A percentile compares a stretch with the other conserved stretches of the same genome.
These are phyloP conservation scores for Ceratocystis ficicola DNA, from an alignment of 2,329 filamentous ascomycete genomes.

Conservation along the genomic window DNA sequence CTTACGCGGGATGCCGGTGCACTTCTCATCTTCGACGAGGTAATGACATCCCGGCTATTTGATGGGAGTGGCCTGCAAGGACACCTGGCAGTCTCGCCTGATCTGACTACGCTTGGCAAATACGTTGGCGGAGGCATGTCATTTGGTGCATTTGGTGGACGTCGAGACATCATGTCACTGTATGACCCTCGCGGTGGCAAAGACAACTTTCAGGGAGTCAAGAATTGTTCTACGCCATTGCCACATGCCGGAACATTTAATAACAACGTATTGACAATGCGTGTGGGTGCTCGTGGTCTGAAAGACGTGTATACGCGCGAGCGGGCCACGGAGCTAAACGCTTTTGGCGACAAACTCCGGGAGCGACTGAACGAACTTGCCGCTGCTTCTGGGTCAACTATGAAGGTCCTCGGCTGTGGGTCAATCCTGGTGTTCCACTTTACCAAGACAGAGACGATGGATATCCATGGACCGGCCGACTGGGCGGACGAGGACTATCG, in stretches of 20 bases:
- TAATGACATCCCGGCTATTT: slow-evolving; percentile 53
- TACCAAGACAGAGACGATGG: slow-evolving; percentile 28
- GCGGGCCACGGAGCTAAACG: slow-evolving; percentile 28
- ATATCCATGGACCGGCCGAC: slow-evolving; percentile 25
- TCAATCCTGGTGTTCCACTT: slow-evolving; percentile 32
- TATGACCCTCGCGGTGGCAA: slow-evolving; percentile 39
- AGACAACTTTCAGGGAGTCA: slow-evolving; percentile 46
- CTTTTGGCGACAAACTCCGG: slow-evolving; percentile 28
- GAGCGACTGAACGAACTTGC: slow-evolving; percentile 26
- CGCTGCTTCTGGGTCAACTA: slow-evolving; percentile 29
- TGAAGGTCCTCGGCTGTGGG: slow-evolving; percentile 32
- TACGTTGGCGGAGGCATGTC: slow-evolving; percentile 54
- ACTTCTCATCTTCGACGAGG: slow-evolving; percentile 57
- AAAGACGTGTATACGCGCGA: slow-evolving; percentile 30
- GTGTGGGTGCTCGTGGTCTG: slow-evolving; percentile 26
- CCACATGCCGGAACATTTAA: slow-evolving; percentile 56
- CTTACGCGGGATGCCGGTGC: slow-evolving; percentile 34
- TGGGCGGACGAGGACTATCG: slow-evolving; percentile 12
- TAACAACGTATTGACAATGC: slow-evolving; percentile 51
- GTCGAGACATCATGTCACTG: slow-evolving; percentile 43
- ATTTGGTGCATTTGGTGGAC: slow-evolving; percentile 56
- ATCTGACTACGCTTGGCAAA: slow-evolving; percentile 54
- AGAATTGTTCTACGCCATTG: slow-evolving; percentile 41
- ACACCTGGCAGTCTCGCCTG: slow-evolving; percentile 38
- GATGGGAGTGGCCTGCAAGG: slow-evolving; percentile 37